Evolutionary conservation across 1,284 basidiomycete genomes (phyloP), one percentile per base, ranked within the genome.

Genomic region (Ceratobasidium sp.): DNA sequence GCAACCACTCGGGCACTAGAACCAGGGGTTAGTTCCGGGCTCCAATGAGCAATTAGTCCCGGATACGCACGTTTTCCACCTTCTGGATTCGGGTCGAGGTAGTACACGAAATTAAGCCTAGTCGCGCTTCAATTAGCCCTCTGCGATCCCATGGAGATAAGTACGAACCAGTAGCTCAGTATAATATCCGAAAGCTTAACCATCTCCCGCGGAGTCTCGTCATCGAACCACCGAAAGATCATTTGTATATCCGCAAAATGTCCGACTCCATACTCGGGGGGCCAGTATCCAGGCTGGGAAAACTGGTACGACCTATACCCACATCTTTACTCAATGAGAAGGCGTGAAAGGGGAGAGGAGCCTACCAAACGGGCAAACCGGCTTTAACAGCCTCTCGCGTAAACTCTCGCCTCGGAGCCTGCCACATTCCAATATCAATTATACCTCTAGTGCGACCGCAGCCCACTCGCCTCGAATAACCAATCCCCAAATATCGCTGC

Each of bases 141-240:
- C 27, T 5, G 16, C 10, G 38, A 41, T 5, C 5, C 12, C 14
- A 44, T 44, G 92, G 96, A 16, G 96, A 99, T 86, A 94, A 94
- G 20, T 89, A 97, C 64, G 97, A 99, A 84, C 93, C 95, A 44
- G 99, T 99, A 84, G 93, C 94, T 85, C 87, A 96, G 79, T 90
- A 93, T 68, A 96, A 96, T 87, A 86, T 99, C 7, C 85, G 88
- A 78, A 88, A 89, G 79, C 86, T 95, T 35, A 90, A 92, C 84
- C 90, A 91, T 83, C 92, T 89, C 81, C 20, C 30, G 41, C 20
- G 48, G 46, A 30, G 59, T 64, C 27, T 52, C 10, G 23, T 52
- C n/a, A 52, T 74, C 71, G 46, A 74, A 74, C 71, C 71, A 74
- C 20, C 71, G 41, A 46, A 74, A 74, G 30, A 74, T 65, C 71